Evolutionary conservation across 1,139 yeast species (phyloP).

Genomic region (Nakaseomyces nivariensis): DNA sequence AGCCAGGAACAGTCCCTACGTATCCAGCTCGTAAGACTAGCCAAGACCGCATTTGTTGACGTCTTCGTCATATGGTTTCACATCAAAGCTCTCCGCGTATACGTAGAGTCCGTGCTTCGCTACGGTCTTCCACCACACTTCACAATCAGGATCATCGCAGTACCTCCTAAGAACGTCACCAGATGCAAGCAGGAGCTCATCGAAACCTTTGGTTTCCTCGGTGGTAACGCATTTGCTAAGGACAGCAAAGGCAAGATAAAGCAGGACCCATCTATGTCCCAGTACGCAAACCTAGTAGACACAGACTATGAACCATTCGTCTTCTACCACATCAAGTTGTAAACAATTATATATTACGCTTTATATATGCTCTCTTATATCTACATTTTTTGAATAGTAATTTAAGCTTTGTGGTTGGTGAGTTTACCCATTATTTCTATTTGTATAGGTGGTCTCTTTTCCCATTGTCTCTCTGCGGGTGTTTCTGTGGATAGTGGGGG

Average conservation of each 20-base stretch:
- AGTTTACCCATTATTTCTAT: too few relatives aligned
- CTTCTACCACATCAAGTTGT: constrained; percentile 45
- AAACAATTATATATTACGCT: neutral
- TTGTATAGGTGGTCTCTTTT: too few relatives aligned
- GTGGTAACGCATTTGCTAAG: constrained; percentile 71
- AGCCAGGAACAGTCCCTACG: constrained; percentile 65
- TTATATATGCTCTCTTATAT: too few relatives aligned
- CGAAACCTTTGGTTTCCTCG: constrained; percentile 74
- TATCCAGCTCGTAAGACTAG: constrained; percentile 70
- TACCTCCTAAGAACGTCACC: constrained; percentile 36
- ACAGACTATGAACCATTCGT: constrained; percentile 95
- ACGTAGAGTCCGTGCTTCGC: constrained; percentile 68
- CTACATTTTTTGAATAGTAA: too few relatives aligned
- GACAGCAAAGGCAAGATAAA: constrained; percentile 55
- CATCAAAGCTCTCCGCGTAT: constrained; percentile 56
- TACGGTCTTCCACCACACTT: constrained; percentile 96
- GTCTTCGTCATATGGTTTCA: constrained; percentile 82
- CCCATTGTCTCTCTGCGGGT: too few relatives aligned
- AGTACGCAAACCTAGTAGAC: constrained; percentile 86
- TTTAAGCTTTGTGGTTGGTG: too few relatives aligned
- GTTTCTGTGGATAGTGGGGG: too few relatives aligned
- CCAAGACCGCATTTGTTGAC: constrained; percentile 82
- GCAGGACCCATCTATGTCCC: constrained; percentile 56
- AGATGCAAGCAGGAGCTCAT: constrained; percentile 61
- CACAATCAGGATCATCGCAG: constrained; percentile 40